phyloP scores from a whole-genome alignment of 2,329 filamentous ascomycete species.

The Fusarium sulawesiense region DNA sequence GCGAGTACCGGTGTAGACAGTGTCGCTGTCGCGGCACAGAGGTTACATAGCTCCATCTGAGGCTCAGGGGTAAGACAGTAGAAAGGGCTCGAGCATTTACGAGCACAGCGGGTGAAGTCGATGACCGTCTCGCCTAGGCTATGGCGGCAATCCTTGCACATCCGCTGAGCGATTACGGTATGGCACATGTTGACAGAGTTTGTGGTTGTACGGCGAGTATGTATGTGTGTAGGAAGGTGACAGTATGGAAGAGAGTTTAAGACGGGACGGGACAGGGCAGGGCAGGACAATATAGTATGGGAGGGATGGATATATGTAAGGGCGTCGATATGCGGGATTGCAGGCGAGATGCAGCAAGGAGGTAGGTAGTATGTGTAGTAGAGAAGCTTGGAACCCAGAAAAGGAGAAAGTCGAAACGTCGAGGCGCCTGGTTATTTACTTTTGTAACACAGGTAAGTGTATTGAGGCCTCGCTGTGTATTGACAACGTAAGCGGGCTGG shows the following conservation, averaged over 20 bases:
- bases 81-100: conserved; percentile 47
- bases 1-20: conserved; percentile 45
- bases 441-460: conserved; percentile 30
- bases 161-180: conserved; percentile 47
- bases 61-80: conserved; percentile 47
- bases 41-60: conserved; percentile 44
- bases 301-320: conserved; percentile 5
- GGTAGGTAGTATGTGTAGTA: background rate
- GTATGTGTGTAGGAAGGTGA: conserved; percentile 1
- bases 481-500: conserved; percentile 38
- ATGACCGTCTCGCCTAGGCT: conserved; percentile 47
- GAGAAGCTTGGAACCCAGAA: conserved; percentile 18
- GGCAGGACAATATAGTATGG: background rate
- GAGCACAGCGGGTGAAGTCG: conserved; percentile 47
- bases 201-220: conserved; percentile 19
- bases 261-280: background rate
- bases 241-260: conserved; percentile 2
- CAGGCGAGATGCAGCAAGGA: conserved; percentile 2
- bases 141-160: conserved; percentile 45
- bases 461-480: conserved; percentile 37
- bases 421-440: conserved; percentile 34
- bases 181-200: conserved; percentile 45
- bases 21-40: conserved; percentile 38
- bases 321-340: conserved; percentile 3
- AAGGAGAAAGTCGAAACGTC: conserved; percentile 15